A percentile compares a stretch with the other conserved stretches of the same genome.
These are phyloP conservation scores for Ceratocystiopsis brevicomis DNA, from an alignment of 2,329 filamentous ascomycete species.

Conservation along the genomic window DNA sequence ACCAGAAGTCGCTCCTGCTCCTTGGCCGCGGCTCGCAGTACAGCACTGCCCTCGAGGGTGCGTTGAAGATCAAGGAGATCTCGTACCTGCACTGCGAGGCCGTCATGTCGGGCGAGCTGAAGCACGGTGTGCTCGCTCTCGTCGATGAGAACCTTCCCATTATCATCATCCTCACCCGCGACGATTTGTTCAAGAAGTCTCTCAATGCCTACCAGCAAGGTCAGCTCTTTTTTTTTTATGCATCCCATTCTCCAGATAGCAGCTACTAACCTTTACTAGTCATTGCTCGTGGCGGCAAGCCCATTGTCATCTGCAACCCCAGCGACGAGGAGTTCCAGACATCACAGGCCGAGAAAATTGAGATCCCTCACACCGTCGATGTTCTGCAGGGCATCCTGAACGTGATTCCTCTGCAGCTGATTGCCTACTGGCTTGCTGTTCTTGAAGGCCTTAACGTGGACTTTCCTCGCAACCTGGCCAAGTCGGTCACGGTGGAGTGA, in stretches of 20 bases:
- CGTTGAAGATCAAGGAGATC: constrained; percentile 99
- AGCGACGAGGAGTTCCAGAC: constrained; percentile 74
- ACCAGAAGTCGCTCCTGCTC: constrained; percentile 89
- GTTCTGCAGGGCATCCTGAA: constrained; percentile 92
- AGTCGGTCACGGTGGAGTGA: constrained; percentile 98
- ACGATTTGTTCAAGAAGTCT: constrained; percentile 95
- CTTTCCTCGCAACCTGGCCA: constrained; percentile 95
- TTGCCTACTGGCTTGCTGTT: constrained; percentile 97
- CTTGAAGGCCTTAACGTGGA: constrained; percentile 93
- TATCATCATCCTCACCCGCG: constrained; percentile 97
- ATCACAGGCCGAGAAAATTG: constrained; percentile 86
- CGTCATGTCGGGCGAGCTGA: constrained; percentile 98
- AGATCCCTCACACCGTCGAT: constrained; percentile 90
- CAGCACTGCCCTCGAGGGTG: constrained; percentile 90
- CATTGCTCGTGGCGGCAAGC: constrained; percentile 84
- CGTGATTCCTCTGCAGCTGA: constrained; percentile 91
- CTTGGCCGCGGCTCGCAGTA: constrained; percentile 92
- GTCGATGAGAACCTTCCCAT: constrained; percentile 98
- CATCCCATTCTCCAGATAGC: not conserved
- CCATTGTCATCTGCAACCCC: constrained; percentile 96
- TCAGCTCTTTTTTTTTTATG: constrained; percentile 21
- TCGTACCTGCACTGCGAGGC: constrained; percentile 98
- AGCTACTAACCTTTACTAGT: constrained; percentile 30
- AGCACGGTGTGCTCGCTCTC: constrained; percentile 92
- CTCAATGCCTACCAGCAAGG: constrained; percentile 97